Evolutionary conservation across 257 asterid genomes (phyloP).

Genomic region (Solanum acaule): DNA sequence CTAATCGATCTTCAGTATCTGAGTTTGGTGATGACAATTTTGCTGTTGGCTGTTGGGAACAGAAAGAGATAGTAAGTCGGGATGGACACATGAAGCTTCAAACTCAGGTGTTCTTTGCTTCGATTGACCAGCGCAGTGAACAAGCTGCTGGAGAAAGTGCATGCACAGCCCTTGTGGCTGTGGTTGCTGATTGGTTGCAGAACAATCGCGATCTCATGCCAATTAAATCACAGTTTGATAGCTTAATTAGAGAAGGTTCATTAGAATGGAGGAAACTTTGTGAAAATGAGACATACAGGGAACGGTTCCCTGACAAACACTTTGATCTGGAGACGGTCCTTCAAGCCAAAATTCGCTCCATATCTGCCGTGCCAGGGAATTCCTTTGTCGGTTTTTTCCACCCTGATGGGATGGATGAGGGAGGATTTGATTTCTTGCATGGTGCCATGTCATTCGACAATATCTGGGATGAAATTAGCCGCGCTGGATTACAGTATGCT

Average conservation of each 20-base stretch:
- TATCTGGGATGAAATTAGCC: constrained; percentile 83
- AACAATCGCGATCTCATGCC: constrained; percentile 65
- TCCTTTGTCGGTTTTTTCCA: constrained; percentile 87
- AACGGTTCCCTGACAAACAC: constrained; percentile 82
- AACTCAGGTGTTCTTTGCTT: constrained; percentile 76
- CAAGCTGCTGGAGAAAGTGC: constrained; percentile 96
- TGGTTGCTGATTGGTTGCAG: constrained; percentile 90
- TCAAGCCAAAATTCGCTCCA: constrained; percentile 57
- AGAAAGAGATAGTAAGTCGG: constrained; percentile 64
- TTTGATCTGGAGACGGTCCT: constrained; percentile 89
- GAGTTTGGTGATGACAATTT: constrained; percentile 88
- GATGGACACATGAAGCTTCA: constrained; percentile 76
- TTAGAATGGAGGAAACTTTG: constrained; percentile 92
- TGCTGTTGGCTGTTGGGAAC: constrained; percentile 90
- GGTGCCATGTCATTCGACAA: constrained; percentile 94
- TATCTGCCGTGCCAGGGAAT: constrained; percentile 55
- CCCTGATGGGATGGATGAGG: constrained; percentile 64
- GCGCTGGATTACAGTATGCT: constrained; percentile 12
- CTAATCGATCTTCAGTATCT: constrained; percentile 57
- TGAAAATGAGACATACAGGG: constrained; percentile 51
- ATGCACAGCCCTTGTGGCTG: constrained; percentile 92
- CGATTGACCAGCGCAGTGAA: constrained; percentile 96
- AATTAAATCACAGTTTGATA: constrained; percentile 77
- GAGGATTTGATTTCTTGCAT: constrained; percentile 63
- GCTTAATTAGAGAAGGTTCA: constrained; percentile 83